phyloP scores from a whole-genome alignment of 331 rosid genomes.

The Malus hybrid region DNA sequence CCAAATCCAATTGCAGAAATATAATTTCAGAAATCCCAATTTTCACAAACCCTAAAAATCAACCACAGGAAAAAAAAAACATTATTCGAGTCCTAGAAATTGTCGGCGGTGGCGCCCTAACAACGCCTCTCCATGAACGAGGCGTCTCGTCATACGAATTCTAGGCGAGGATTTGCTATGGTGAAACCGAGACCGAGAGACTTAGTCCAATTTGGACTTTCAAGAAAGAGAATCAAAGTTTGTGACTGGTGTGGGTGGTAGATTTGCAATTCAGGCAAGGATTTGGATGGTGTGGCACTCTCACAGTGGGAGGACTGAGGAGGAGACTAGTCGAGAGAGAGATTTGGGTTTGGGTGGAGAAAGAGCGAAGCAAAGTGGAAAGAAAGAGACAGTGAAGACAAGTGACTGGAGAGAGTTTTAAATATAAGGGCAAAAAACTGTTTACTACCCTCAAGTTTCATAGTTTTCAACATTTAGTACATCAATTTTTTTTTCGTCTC shows the following conservation, averaged over 20 bases:
- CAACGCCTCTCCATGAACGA: not conserved
- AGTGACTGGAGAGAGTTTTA: not conserved
- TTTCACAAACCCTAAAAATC: no score
- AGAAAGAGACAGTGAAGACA: not conserved
- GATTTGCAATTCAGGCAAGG: not conserved
- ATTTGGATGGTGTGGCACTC: not conserved
- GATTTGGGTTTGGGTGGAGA: not conserved
- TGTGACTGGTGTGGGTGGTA: not conserved
- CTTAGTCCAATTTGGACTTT: not conserved
- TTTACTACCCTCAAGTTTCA: no score
- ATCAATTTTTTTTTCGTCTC: no score
- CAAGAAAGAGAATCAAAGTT: no score
- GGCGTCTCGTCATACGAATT: not conserved
- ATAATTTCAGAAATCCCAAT: no score
- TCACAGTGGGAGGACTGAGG: not conserved
- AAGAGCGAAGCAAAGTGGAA: not conserved
- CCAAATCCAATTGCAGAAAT: no score
- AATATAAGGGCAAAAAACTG: no score
- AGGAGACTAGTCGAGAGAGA: not conserved
- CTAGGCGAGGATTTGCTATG: not conserved
- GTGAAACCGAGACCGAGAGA: no score
- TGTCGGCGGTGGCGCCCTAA: no score
- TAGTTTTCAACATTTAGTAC: no score
- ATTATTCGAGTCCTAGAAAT: not conserved
- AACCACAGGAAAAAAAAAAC: not conserved